Base-by-base conservation (phyloP, 306 rosid species). In the Castanopsis chinensis region DNA sequence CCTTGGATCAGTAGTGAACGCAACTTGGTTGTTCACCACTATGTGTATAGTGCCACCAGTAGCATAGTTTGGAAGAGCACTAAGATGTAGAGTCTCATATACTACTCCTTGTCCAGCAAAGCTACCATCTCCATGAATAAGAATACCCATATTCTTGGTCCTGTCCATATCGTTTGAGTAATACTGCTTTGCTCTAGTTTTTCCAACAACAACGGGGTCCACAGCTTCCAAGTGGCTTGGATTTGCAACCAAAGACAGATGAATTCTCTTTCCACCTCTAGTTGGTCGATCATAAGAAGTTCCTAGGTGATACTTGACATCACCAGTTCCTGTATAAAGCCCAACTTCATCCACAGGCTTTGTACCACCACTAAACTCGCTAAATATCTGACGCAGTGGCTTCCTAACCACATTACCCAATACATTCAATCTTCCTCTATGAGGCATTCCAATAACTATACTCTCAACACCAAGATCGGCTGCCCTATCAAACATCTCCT, bases 221-320 rank as follows among this genome's bases (percentile, higher is more conserved):
- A 91, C 99, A n/a, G 98, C 97, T 87, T 95, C 99, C 90, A 95
- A 86, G 76, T 95, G 99, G 86, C 98, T 91, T 45, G 99, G 98
- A 86, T 90, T 95, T 79, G 98, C 98, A 83, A 95, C 94, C 85
- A 95, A 79, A 78, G 97, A 95, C 70, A 92, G 83, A 83, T 92
- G 97, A 79, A 92, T 87, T 82, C 92, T 90, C 83, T 81, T 90
- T 58, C 97, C 95, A 75, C 97, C 98, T 74, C 98, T 87, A 49
- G 99, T 90, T 51, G 99, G 95, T 41, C 95, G 92, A 88, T 95
- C 99, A 80, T 92, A 95, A 23, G 98, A 95, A 8, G 97, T 91
- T 14, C 97, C 99, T 88, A 95, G 86, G 83, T 95, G 99, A 86
- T 91, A 91, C 86, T 95, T 92, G 52, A 95, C 99, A 78, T 95